Conservation (phyloP, 2,329 filamentous ascomycete species). For the Cladophialophora bantiana region DNA sequence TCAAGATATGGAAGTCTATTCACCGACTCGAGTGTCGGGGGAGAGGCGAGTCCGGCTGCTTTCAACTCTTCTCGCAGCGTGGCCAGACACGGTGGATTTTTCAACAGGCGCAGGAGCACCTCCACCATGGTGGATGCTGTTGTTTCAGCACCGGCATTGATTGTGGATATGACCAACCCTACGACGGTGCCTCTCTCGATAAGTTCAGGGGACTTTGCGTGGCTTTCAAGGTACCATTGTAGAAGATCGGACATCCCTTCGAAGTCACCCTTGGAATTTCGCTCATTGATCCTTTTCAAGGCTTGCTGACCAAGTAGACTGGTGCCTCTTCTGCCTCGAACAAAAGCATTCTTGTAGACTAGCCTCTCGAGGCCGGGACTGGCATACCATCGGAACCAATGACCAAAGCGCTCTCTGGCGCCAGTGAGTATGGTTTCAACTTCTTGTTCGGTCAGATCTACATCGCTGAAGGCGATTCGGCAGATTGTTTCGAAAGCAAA, state of each 20-base stretch:
- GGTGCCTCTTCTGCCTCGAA: too few species aligned
- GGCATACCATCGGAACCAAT: slow-evolving; percentile 13
- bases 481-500: slow-evolving; percentile 23
- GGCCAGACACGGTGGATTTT: neutral
- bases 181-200: slow-evolving; percentile 17
- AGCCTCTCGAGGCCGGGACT: slow-evolving; percentile 10
- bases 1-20: slow-evolving; percentile 9
- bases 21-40: neutral
- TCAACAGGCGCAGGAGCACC: neutral
- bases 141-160: slow-evolving; percentile 30
- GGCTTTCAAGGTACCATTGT: slow-evolving; percentile 78
- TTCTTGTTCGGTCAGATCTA: slow-evolving; percentile 3
- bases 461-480: slow-evolving; percentile 20
- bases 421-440: neutral
- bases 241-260: slow-evolving; percentile 61
- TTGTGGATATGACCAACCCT: slow-evolving; percentile 21
- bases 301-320: too few species aligned
- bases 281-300: too few species aligned
- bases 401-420: slow-evolving; percentile 6
- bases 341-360: slow-evolving; percentile 17
- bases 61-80: neutral
- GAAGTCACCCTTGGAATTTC: slow-evolving; percentile 1
- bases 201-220: slow-evolving; percentile 48
- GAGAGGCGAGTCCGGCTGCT: neutral
- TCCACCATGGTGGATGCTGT: slow-evolving; percentile 13